Percentiles rank a stretch among this genome's conserved stretches.
phyloP scores from a whole-genome alignment of 108 stramenopile genomes.

The Nitzschia inconspicua region DNA sequence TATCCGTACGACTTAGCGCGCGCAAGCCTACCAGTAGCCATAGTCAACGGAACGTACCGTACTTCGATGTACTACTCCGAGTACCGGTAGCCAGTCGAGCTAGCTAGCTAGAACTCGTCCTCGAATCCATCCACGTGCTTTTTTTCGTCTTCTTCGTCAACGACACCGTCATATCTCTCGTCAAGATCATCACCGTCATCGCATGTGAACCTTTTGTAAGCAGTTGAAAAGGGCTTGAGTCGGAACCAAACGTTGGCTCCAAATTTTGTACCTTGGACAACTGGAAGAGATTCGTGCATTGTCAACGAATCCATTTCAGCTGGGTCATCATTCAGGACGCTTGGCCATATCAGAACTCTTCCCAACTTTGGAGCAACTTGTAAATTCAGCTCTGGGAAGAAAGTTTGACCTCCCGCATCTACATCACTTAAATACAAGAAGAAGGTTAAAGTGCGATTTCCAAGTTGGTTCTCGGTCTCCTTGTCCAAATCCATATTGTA shows the following conservation, averaged over 20 bases:
- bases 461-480: conserved; percentile 43
- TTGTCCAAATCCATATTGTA: conserved; percentile 30
- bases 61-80: too few species aligned
- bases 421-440: conserved; percentile 83
- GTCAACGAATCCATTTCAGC: conserved; percentile 61
- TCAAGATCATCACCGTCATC: too few species aligned
- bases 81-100: too few species aligned
- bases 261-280: conserved; percentile 54
- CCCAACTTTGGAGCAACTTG: conserved; percentile 79
- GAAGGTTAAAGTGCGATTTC: conserved; percentile 85
- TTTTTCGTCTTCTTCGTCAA: too few species aligned
- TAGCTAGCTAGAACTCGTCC: too few species aligned
- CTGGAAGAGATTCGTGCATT: conserved; percentile 74
- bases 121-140: too few species aligned
- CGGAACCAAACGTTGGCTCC: conserved; percentile 62
- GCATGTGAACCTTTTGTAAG: too few species aligned
- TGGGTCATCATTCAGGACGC: conserved; percentile 60
- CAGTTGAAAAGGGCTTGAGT: too few species aligned
- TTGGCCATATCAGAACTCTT: conserved; percentile 84
- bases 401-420: conserved; percentile 85
- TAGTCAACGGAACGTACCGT: too few species aligned
- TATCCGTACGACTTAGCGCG: too few species aligned
- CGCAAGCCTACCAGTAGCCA: too few species aligned
- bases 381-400: conserved; percentile 61
- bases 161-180: too few species aligned